phyloP scores from a whole-genome alignment of 2,329 filamentous ascomycete genomes.

The Exutisphaerella laricina region DNA sequence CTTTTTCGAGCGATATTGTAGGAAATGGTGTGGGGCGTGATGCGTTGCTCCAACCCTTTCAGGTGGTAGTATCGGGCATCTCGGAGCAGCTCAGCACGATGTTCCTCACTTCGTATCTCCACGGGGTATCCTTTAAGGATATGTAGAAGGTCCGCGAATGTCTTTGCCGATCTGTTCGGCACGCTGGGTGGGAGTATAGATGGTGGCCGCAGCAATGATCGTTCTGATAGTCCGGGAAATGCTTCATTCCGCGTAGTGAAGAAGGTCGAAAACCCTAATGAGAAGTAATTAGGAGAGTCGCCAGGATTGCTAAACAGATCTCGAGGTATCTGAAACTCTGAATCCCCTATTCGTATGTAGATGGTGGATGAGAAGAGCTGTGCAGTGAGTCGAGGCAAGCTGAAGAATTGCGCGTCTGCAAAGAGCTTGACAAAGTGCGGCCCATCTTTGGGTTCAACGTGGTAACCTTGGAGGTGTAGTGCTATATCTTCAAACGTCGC shows the following conservation, averaged over 20 bases:
- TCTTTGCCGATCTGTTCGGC: constrained; percentile 73
- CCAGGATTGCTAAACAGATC: constrained; percentile 80
- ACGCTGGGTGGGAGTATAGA: constrained; percentile 78
- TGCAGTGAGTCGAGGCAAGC: constrained; percentile 77
- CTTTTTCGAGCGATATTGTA: constrained; percentile 65
- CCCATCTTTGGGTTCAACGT: constrained; percentile 73
- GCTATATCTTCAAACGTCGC: constrained; percentile 84
- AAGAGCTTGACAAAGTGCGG: constrained; percentile 88
- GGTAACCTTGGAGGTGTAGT: constrained; percentile 86
- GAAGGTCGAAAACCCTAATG: constrained; percentile 81
- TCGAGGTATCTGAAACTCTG: constrained; percentile 82
- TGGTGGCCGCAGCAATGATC: constrained; percentile 75
- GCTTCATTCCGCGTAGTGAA: constrained; percentile 73
- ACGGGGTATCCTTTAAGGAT: constrained; percentile 79
- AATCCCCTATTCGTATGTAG: constrained; percentile 82
- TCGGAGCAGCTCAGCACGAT: constrained; percentile 69
- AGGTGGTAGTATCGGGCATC: constrained; percentile 93
- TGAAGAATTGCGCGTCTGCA: constrained; percentile 93
- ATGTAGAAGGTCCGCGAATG: constrained; percentile 76
- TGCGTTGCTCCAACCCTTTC: constrained; percentile 79
- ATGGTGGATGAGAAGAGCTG: constrained; percentile 89
- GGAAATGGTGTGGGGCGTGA: constrained; percentile 70
- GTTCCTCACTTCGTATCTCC: constrained; percentile 66
- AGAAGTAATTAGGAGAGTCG: constrained; percentile 94
- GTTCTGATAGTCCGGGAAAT: constrained; percentile 78